phyloP scores from a whole-genome alignment of 2,329 filamentous ascomycete species.

The Cercospora brassicicola region DNA sequence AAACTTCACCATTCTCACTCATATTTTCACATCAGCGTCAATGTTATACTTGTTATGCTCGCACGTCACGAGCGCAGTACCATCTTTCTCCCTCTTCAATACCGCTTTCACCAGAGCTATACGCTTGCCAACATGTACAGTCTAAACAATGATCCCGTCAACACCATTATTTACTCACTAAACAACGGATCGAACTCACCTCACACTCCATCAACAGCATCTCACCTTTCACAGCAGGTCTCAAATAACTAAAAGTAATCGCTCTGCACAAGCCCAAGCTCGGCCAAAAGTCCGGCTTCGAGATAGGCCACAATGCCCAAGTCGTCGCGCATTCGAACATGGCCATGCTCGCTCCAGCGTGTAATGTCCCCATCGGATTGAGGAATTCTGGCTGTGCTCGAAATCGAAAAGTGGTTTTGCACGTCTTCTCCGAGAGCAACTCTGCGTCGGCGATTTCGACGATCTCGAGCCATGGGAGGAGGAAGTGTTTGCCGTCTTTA shows the following conservation, averaged over 20 bases:
- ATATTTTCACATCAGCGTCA: slow-evolving; percentile 29
- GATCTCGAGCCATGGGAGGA: slow-evolving; percentile 25
- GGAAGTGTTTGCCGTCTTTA: slow-evolving; percentile 22
- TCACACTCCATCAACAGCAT: slow-evolving; percentile 29
- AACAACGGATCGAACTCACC: slow-evolving; percentile 11
- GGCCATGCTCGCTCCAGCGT: slow-evolving; percentile 27
- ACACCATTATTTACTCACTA: neutral
- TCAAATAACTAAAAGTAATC: slow-evolving; percentile 26
- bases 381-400: slow-evolving; percentile 27
- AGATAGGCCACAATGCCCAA: slow-evolving; percentile 23
- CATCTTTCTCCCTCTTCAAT: slow-evolving; percentile 29
- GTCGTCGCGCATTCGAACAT: slow-evolving; percentile 29
- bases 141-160: slow-evolving; percentile 14
- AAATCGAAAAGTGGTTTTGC: slow-evolving; percentile 24
- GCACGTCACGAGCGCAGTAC: slow-evolving; percentile 26
- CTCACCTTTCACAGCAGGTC: slow-evolving; percentile 28
- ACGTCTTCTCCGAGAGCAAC: slow-evolving; percentile 17
- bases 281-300: slow-evolving; percentile 25
- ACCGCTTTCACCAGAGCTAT: slow-evolving; percentile 24
- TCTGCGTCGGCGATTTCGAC: slow-evolving; percentile 18
- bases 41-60: slow-evolving; percentile 33
- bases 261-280: slow-evolving; percentile 24
- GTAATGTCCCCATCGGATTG: slow-evolving; percentile 27
- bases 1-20: neutral
- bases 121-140: slow-evolving; percentile 30